phyloP scores from a whole-genome alignment of 768 basidiomycete genomes.

The Tylopilus rubrobrunneus region DNA sequence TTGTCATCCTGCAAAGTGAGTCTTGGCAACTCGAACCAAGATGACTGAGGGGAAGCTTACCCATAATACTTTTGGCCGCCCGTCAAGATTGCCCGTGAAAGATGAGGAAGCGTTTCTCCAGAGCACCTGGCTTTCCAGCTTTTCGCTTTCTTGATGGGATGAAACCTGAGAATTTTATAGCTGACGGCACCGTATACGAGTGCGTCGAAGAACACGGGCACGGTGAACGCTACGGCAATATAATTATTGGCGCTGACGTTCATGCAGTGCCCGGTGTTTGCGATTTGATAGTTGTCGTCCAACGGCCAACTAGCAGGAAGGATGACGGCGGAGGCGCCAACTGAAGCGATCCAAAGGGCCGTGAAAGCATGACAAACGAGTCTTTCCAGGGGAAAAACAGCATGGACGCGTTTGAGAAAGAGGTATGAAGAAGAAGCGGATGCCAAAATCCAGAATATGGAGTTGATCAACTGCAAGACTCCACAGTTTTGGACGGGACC shows the following conservation, averaged over 20 bases:
- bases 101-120: slow-evolving; percentile 26
- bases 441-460: slow-evolving; percentile 18
- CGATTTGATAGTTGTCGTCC: slow-evolving; percentile 26
- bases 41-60: slow-evolving; percentile 18
- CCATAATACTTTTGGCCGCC: slow-evolving; percentile 39
- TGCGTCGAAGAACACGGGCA: slow-evolving; percentile 31
- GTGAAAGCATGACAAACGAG: slow-evolving; percentile 23
- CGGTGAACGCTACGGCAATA: slow-evolving; percentile 26
- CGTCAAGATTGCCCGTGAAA: slow-evolving; percentile 33
- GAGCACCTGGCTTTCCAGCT: slow-evolving; percentile 15
- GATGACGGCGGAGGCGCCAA: slow-evolving; percentile 25
- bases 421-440: slow-evolving; percentile 31
- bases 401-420: slow-evolving; percentile 38
- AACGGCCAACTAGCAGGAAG: slow-evolving; percentile 20
- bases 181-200: slow-evolving; percentile 34
- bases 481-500: slow-evolving; percentile 23
- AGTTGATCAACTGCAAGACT: slow-evolving; percentile 13
- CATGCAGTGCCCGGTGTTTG: slow-evolving; percentile 33
- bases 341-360: slow-evolving; percentile 30
- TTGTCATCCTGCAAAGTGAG: slow-evolving; percentile 29
- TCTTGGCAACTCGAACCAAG: not conserved
- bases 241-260: slow-evolving; percentile 21
- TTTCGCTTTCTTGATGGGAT: slow-evolving; percentile 7
- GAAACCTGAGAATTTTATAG: slow-evolving; percentile 25
- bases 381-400: slow-evolving; percentile 26